Conservation (phyloP, 176 grass and related monocot genomes). For the Tuctoria greenei region DNA sequence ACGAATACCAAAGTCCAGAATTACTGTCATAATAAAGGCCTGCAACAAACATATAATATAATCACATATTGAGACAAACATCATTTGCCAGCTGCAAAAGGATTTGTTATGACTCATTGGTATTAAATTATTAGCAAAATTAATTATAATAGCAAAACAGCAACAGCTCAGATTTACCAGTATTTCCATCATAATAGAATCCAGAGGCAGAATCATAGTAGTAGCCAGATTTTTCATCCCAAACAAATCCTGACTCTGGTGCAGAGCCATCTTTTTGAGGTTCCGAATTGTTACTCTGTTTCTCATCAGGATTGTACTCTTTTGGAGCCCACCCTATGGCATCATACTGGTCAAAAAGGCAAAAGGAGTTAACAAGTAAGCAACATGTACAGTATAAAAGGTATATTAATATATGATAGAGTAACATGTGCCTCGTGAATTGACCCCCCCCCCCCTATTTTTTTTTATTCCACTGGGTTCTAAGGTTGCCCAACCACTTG, state of each 20-base stretch:
- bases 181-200: conserved; percentile 99
- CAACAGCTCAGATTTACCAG: conserved; percentile 44
- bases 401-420: conserved; percentile 13
- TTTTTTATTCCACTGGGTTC: background rate
- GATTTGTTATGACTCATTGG: conserved; percentile 6
- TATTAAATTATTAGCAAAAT: background rate
- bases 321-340: conserved; percentile 91
- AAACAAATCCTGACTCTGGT: conserved; percentile 88
- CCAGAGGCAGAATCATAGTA: conserved; percentile 97
- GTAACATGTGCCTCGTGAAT: background rate
- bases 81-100: background rate
- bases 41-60: conserved; percentile 38
- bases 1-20: conserved; percentile 77
- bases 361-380: conserved; percentile 23
- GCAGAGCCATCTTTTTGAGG: conserved; percentile 48
- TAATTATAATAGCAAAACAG: conserved; percentile 7
- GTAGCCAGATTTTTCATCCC: conserved; percentile 99
- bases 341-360: conserved; percentile 68
- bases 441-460: too few relatives aligned
- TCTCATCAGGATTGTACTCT: conserved; percentile 90
- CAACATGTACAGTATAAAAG: conserved; percentile 18
- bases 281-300: conserved; percentile 47
- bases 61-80: conserved; percentile 17
- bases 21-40: conserved; percentile 99
- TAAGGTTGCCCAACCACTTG: background rate